These are phyloP conservation scores for Eimeria necatrix DNA, from an alignment of 169 alveolate genomes.

Conservation along the genomic window DNA sequence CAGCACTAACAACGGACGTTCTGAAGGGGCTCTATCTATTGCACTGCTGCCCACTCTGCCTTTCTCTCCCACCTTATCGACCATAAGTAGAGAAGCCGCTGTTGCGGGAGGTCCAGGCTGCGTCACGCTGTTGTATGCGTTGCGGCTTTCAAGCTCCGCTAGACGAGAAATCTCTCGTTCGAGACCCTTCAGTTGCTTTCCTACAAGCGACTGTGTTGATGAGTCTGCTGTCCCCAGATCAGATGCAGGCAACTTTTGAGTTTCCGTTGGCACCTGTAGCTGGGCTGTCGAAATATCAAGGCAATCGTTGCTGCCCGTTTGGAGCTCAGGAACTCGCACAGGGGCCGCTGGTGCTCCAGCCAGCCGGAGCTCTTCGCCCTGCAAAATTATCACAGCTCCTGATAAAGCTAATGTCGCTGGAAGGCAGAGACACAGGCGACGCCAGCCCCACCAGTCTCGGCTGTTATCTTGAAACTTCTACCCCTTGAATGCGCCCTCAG, in stretches of 20 bases:
- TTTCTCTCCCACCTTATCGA: constrained; percentile 39
- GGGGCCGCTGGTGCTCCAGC: background rate
- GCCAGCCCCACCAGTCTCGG: background rate
- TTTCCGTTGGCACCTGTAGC: background rate
- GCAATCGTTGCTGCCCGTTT: no score
- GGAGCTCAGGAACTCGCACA: background rate
- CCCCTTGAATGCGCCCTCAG: background rate
- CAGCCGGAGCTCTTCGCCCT: constrained; percentile 47
- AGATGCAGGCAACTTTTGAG: no score
- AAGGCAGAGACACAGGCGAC: background rate
- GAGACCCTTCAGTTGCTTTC: constrained; percentile 14
- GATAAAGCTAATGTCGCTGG: background rate
- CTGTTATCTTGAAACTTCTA: background rate
- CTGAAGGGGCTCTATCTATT: background rate
- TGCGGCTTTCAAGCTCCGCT: constrained; percentile 37
- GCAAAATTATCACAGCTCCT: background rate
- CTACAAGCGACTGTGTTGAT: constrained; percentile 8
- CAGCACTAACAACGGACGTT: background rate
- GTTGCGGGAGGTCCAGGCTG: constrained; percentile 59
- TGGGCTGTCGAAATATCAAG: background rate
- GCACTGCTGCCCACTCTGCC: background rate
- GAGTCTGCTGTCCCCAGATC: no score
- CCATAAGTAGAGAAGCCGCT: constrained; percentile 47
- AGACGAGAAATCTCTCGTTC: constrained; percentile 26
- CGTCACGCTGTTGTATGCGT: constrained; percentile 7